These are phyloP conservation scores for Wickerhamomyces sp. DNA, from an alignment of 1,139 yeast species.

Conservation along the genomic window DNA sequence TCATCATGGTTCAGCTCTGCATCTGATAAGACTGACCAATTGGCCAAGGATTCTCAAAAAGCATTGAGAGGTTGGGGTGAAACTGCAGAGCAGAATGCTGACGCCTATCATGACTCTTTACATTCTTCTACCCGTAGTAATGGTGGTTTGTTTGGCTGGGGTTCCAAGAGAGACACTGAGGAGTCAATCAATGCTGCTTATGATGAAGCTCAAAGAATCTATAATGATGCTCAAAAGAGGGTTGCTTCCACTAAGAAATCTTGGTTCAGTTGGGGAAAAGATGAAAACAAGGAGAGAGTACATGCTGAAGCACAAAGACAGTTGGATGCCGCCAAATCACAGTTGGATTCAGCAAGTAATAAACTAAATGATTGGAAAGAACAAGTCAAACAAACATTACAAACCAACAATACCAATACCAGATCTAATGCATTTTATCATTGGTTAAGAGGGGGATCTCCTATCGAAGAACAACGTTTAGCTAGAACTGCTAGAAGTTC, in stretches of 20 bases:
- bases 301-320: slow-evolving; percentile 26
- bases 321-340: slow-evolving; percentile 24
- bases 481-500: slow-evolving; percentile 30
- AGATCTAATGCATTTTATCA: slow-evolving; percentile 17
- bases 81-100: slow-evolving; percentile 34
- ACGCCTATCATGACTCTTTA: slow-evolving; percentile 32
- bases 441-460: slow-evolving; percentile 24
- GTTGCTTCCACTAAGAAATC: slow-evolving; percentile 8
- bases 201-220: slow-evolving; percentile 18
- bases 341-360: slow-evolving; percentile 21
- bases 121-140: slow-evolving; percentile 23
- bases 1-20: slow-evolving; percentile 15
- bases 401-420: background rate
- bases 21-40: slow-evolving; percentile 15
- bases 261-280: slow-evolving; percentile 22
- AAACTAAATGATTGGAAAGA: slow-evolving; percentile 24
- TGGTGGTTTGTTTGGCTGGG: slow-evolving; percentile 17
- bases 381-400: slow-evolving; percentile 13
- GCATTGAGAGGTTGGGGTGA: slow-evolving; percentile 40
- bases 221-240: slow-evolving; percentile 24
- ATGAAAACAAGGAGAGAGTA: slow-evolving; percentile 19
- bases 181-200: slow-evolving; percentile 22
- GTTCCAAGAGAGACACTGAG: slow-evolving; percentile 14
- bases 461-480: slow-evolving; percentile 20
- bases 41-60: slow-evolving; percentile 24